phyloP scores from a whole-genome alignment of 441 rosid genomes.

The Erodium texanum region DNA sequence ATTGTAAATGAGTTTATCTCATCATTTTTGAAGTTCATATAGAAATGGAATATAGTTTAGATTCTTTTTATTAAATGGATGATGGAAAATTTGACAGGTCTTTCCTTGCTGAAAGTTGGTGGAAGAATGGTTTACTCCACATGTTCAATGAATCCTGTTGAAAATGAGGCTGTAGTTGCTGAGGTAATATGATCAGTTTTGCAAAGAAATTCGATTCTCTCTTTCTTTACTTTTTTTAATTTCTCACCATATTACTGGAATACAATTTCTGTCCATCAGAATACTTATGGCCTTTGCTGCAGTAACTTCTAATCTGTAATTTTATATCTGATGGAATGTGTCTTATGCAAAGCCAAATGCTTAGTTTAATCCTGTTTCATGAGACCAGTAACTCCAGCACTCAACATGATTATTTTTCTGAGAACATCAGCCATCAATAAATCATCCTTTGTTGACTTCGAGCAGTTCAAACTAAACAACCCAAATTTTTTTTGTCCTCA shows the following conservation, averaged over 20 bases:
- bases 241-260: background rate
- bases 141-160: conserved; percentile 95
- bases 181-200: conserved; percentile 41
- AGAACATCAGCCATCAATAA: background rate
- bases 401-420: background rate
- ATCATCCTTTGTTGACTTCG: background rate
- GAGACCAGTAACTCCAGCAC: background rate
- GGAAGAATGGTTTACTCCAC: conserved; percentile 99
- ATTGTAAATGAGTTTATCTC: background rate
- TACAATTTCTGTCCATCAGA: background rate
- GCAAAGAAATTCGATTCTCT: background rate
- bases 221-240: background rate
- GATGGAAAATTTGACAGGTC: conserved; percentile 34
- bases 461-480: background rate
- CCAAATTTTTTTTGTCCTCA: background rate
- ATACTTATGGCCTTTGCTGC: background rate
- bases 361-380: background rate
- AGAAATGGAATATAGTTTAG: background rate
- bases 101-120: conserved; percentile 75
- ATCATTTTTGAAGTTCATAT: background rate
- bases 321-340: background rate
- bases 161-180: conserved; percentile 94
- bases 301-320: background rate
- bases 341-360: background rate
- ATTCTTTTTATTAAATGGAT: background rate